phyloP scores from a whole-genome alignment of 179 eudicot species.

The Carnegiea gigantea region DNA sequence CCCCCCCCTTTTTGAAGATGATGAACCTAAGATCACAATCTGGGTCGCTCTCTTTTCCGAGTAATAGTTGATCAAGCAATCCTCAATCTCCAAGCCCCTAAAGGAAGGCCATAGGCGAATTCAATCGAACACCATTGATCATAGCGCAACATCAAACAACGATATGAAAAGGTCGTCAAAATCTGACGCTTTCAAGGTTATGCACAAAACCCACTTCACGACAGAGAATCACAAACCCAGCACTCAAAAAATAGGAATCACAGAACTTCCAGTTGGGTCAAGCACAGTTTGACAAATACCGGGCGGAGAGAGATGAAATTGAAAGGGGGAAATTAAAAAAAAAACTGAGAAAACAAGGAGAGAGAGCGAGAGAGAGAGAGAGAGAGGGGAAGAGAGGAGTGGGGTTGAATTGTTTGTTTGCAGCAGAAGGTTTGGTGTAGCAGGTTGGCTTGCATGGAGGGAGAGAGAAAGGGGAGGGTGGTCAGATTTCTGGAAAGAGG shows the following conservation, averaged over 20 bases:
- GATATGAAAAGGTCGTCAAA: slow-evolving; percentile 17
- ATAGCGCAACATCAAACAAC: neutral
- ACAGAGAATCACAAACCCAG: neutral
- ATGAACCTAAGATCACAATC: slow-evolving; percentile 8
- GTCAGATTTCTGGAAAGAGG: neutral
- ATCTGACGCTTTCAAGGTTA: neutral
- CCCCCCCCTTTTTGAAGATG: neutral
- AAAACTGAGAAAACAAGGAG: too few species aligned
- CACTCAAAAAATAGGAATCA: neutral
- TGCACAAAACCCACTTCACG: slow-evolving; percentile 21
- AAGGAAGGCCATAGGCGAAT: neutral
- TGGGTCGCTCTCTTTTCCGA: neutral
- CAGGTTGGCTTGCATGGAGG: slow-evolving; percentile 3
- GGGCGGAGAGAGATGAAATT: neutral
- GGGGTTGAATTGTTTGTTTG: slow-evolving; percentile 7
- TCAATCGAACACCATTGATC: slow-evolving; percentile 18
- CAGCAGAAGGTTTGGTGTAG: slow-evolving; percentile 22
- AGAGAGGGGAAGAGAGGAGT: neutral
- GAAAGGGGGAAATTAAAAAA: too few species aligned
- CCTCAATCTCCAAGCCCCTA: slow-evolving; percentile 17
- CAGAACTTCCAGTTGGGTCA: slow-evolving; percentile 15
- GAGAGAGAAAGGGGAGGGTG: slow-evolving; percentile 2
- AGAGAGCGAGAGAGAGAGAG: neutral
- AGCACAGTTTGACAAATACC: slow-evolving; percentile 14
- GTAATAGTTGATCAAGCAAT: neutral